phyloP scores from a whole-genome alignment of 148 eudicot species.

The Simmondsia chinensis region DNA sequence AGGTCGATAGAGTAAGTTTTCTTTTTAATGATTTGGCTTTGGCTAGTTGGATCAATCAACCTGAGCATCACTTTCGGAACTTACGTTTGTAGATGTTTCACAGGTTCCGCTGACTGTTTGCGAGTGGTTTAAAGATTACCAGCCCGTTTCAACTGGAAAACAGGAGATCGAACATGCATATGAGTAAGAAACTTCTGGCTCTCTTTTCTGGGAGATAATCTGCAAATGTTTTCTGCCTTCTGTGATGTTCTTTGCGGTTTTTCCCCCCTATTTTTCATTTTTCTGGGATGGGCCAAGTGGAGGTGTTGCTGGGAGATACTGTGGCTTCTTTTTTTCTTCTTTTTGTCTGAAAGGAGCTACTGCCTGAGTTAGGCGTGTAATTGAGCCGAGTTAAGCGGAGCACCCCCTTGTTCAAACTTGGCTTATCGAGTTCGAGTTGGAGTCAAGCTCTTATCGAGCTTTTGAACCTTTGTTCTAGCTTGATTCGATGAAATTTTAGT shows the following conservation, averaged over 20 bases:
- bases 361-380: too few species aligned
- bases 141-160: conserved; percentile 74
- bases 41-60: not conserved
- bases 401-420: too few species aligned
- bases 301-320: not conserved
- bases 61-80: not conserved
- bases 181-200: conserved; percentile 51
- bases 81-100: conserved; percentile 8
- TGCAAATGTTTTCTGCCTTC: not conserved
- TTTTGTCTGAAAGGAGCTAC: too few species aligned
- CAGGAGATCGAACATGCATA: conserved; percentile 96
- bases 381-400: too few species aligned
- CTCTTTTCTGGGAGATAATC: not conserved
- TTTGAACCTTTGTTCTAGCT: too few species aligned
- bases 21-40: not conserved
- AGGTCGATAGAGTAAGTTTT: conserved; percentile 68
- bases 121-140: conserved; percentile 96
- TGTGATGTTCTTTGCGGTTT: not conserved
- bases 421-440: too few species aligned
- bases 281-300: too few species aligned
- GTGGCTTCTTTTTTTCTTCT: not conserved
- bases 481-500: too few species aligned
- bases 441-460: too few species aligned
- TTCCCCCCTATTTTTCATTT: not conserved
- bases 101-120: conserved; percentile 82